A percentile compares a stretch with the other conserved stretches of the same genome.
These are phyloP conservation scores for Haplographium delicatum DNA, from an alignment of 495 filamentous ascomycete genomes.

Conservation along the genomic window DNA sequence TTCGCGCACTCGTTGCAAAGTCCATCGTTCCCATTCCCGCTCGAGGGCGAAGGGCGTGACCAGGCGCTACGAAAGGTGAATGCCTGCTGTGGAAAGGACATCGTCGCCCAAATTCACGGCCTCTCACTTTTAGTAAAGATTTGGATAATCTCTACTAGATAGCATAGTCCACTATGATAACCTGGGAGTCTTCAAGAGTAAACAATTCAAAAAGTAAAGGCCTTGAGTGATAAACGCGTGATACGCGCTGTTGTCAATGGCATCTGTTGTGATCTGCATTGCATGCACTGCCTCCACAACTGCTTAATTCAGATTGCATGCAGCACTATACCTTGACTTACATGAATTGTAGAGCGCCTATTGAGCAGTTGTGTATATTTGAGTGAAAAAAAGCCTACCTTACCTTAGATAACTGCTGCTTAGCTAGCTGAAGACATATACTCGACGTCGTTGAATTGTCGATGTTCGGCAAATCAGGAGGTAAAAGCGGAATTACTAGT, in stretches of 20 bases:
- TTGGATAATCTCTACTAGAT: conserved; percentile 4
- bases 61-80: neutral
- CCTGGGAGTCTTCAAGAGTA: too few species aligned
- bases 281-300: conserved; percentile 1
- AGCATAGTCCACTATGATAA: too few species aligned
- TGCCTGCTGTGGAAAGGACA: conserved; percentile 6
- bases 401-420: too few species aligned
- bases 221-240: neutral
- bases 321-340: too few species aligned
- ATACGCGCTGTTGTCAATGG: neutral
- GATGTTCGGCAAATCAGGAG: too few species aligned
- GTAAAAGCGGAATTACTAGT: neutral
- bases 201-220: neutral
- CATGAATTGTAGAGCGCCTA: too few species aligned
- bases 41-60: neutral
- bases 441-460: too few species aligned
- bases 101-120: neutral
- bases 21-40: conserved; percentile 1
- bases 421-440: too few species aligned
- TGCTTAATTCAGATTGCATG: too few species aligned
- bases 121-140: neutral
- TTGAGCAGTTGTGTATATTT: too few species aligned
- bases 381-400: too few species aligned
- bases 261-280: conserved; percentile 1
- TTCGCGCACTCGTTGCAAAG: conserved; percentile 1